Evolutionary conservation across 2,329 filamentous ascomycete species (phyloP).

Genomic region (Scedosporium aurantiacum): DNA sequence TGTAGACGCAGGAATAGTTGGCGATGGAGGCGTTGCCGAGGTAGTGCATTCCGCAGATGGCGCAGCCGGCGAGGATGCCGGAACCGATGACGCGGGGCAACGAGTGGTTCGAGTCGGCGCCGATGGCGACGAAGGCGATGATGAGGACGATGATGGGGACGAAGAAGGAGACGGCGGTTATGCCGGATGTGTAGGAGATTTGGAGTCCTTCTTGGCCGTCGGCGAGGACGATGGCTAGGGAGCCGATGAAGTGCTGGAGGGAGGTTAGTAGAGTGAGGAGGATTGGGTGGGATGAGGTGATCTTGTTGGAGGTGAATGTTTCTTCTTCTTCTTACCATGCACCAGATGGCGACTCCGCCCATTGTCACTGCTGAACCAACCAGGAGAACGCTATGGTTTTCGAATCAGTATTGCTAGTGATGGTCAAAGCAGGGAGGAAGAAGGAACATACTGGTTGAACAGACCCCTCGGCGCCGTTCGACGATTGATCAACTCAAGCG

Average conservation of each 20-base stretch:
- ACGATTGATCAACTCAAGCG: conserved; percentile 70
- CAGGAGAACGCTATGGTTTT: conserved; percentile 34
- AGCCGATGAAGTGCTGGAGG: conserved; percentile 67
- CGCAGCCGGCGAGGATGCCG: conserved; percentile 59
- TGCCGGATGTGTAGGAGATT: conserved; percentile 60
- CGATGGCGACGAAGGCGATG: conserved; percentile 60
- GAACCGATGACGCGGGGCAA: conserved; percentile 49
- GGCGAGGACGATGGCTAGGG: conserved; percentile 63
- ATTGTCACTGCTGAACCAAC: conserved; percentile 56
- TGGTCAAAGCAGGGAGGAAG: conserved; percentile 26
- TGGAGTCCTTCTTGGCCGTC: conserved; percentile 52
- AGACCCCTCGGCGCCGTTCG: conserved; percentile 57
- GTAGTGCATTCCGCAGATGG: conserved; percentile 81
- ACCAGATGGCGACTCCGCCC: conserved; percentile 66
- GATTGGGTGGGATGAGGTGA: too few relatives aligned
- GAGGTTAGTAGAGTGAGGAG: conserved; percentile 3
- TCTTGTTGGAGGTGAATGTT: conserved; percentile 4
- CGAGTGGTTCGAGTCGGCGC: conserved; percentile 39
- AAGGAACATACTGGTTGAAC: conserved; percentile 50
- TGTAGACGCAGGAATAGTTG: conserved; percentile 62
- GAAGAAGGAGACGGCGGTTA: conserved; percentile 69
- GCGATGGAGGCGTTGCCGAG: conserved; percentile 72
- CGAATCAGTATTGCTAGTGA: neutral
- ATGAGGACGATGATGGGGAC: conserved; percentile 67
- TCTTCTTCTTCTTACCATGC: conserved; percentile 37